These are phyloP conservation scores for Solanum raphanifolium DNA, from an alignment of 257 asterid species.

Conservation along the genomic window DNA sequence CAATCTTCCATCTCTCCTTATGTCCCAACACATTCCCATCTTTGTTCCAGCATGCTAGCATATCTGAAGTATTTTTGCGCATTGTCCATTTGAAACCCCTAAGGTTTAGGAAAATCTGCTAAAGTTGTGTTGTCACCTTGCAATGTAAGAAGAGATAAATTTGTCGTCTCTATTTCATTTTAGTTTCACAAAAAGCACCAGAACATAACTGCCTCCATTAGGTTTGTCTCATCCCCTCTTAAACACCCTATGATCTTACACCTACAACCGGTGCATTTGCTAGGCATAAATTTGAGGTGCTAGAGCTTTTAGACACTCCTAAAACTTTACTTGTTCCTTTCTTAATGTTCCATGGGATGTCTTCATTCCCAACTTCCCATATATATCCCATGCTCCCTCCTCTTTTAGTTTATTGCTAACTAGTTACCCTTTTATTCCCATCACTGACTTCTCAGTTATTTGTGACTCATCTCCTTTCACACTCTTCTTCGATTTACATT, in stretches of 20 bases:
- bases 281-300: neutral
- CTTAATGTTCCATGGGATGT: neutral
- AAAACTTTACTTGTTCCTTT: neutral
- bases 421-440: neutral
- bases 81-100: neutral
- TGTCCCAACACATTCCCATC: neutral
- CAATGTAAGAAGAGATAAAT: neutral
- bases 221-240: neutral
- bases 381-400: neutral
- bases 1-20: neutral
- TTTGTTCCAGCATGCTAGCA: neutral
- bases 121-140: neutral
- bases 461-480: neutral
- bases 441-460: neutral
- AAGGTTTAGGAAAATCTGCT: neutral
- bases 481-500: neutral
- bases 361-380: neutral
- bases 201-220: neutral
- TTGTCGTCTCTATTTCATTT: neutral
- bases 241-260: neutral
- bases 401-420: neutral
- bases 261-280: neutral
- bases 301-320: neutral
- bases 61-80: neutral
- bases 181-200: neutral